Base-by-base conservation (phyloP, 768 basidiomycete genomes). In the Scleroderma citrinum region DNA sequence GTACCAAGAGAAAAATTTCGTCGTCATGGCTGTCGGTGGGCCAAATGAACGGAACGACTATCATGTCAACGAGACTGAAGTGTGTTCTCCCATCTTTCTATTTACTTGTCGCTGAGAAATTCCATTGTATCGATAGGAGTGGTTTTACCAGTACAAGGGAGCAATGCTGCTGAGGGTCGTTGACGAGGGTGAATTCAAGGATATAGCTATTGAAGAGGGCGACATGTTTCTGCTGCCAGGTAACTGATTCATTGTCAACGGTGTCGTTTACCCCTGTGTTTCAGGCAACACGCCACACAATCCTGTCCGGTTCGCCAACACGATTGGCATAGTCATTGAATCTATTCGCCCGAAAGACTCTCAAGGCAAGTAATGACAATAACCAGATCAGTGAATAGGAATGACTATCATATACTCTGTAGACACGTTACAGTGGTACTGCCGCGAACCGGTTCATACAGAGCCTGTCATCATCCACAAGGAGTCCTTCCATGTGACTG, bases 101-200 rank as follows among this genome's bases (percentile, higher is more conserved):
- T 31, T 3, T 11, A 3, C 17, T 34, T 5, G 3, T 24, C 5
- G 13, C 26, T 53, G 44, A n/a, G 24, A 11, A 7, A 21, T 35
- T 19, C 5, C 38, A 35, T 29, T 29, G 26, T 5, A 5, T 37
- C 11, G 14, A 36, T 43, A 92, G 87, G 95, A 98, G 69, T 97
- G 93, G 94, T 98, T 97, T 68, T 97, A 93, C 68, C 95, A 99
- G 63, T 76, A 94, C 72, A 92, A 93, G 65, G 95, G 95, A 3
- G 81, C 77, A 2, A 97, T 98, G 93, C 71, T 91, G 2, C 74
- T 99, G 19, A 83, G 88, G 51, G 84, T 90, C 1, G 85, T 96
- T 14, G 89, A 92, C 43, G 88, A 81, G 7, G 82, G 78, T 10
- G 70, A 73, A 53, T 94, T 94, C 68, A 75, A 76, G 61, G 95